Conservation (phyloP, 2,329 filamentous ascomycete genomes). For the Neofusicoccum kwambonambiense region DNA sequence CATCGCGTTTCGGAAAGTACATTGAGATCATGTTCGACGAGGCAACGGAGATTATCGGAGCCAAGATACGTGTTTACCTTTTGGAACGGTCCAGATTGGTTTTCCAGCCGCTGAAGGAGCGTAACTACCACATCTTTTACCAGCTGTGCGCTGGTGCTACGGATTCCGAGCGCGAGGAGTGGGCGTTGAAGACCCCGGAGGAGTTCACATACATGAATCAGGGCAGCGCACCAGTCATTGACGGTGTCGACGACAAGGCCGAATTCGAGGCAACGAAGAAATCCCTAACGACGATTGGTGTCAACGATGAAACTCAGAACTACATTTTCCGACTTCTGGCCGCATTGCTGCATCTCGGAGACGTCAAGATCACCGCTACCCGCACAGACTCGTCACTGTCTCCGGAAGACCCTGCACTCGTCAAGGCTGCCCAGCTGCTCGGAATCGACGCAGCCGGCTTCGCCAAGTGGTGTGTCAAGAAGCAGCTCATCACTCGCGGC, state of each 20-base stretch:
- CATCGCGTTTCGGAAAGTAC: slow-evolving; percentile 97
- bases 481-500: slow-evolving; percentile 91
- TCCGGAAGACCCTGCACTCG: slow-evolving; percentile 75
- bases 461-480: slow-evolving; percentile 98
- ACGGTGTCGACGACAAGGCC: slow-evolving; percentile 91
- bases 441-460: slow-evolving; percentile 86
- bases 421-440: slow-evolving; percentile 78
- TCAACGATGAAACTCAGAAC: slow-evolving; percentile 68
- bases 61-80: slow-evolving; percentile 94
- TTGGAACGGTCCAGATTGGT: slow-evolving; percentile 93
- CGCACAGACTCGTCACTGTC: slow-evolving; percentile 83
- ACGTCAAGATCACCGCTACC: slow-evolving; percentile 91
- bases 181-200: slow-evolving; percentile 77
- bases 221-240: slow-evolving; percentile 84
- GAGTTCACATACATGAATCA: slow-evolving; percentile 97
- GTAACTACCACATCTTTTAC: slow-evolving; percentile 99
- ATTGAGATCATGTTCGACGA: slow-evolving; percentile 99
- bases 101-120: slow-evolving; percentile 94
- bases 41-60: slow-evolving; percentile 92
- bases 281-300: slow-evolving; percentile 85
- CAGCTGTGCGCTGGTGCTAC: slow-evolving; percentile 92
- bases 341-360: slow-evolving; percentile 89
- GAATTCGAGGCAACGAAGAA: slow-evolving; percentile 88
- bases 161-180: slow-evolving; percentile 75
- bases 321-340: slow-evolving; percentile 90